phyloP scores from a whole-genome alignment of 2,329 filamentous ascomycete species.

The Lachnellula occidentalis region DNA sequence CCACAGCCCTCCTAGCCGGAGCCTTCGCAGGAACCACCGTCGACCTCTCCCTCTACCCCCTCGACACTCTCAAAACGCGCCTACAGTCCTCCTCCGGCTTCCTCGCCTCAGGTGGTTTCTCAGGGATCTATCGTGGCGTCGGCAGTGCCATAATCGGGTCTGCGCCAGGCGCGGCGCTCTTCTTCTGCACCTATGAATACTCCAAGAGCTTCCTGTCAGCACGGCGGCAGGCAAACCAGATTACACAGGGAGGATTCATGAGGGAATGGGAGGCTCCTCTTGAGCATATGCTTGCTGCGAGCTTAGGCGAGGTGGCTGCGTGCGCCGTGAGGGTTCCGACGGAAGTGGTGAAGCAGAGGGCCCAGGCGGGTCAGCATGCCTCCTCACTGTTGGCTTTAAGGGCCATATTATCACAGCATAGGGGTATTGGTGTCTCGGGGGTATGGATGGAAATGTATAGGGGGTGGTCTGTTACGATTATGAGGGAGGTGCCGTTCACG shows the following conservation, averaged over 20 bases:
- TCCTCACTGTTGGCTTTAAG: slow-evolving; percentile 61
- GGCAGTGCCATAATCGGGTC: slow-evolving; percentile 86
- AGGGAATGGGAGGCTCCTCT: slow-evolving; percentile 31
- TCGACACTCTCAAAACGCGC: slow-evolving; percentile 97
- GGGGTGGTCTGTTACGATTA: slow-evolving; percentile 86
- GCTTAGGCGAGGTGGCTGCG: slow-evolving; percentile 81
- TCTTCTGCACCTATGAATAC: slow-evolving; percentile 92
- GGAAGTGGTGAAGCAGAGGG: slow-evolving; percentile 94
- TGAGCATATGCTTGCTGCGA: slow-evolving; percentile 80
- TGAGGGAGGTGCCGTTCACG: slow-evolving; percentile 95
- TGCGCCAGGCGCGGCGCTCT: slow-evolving; percentile 88
- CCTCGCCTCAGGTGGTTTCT: slow-evolving; percentile 79
- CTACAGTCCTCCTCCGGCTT: slow-evolving; percentile 79
- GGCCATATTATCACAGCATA: slow-evolving; percentile 56
- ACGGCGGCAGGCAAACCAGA: slow-evolving; percentile 24
- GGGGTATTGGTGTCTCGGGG: slow-evolving; percentile 40
- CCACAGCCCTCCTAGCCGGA: slow-evolving; percentile 67
- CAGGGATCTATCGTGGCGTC: slow-evolving; percentile 87
- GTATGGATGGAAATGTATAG: slow-evolving; percentile 85
- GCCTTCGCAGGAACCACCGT: slow-evolving; percentile 91
- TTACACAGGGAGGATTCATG: slow-evolving; percentile 19
- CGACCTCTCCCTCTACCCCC: slow-evolving; percentile 92
- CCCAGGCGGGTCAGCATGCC: slow-evolving; percentile 80
- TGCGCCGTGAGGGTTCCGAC: slow-evolving; percentile 91
- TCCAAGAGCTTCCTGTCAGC: slow-evolving; percentile 52